phyloP scores from a whole-genome alignment of 805 yeast genomes.

The Yarrowia yakushimensis region DNA sequence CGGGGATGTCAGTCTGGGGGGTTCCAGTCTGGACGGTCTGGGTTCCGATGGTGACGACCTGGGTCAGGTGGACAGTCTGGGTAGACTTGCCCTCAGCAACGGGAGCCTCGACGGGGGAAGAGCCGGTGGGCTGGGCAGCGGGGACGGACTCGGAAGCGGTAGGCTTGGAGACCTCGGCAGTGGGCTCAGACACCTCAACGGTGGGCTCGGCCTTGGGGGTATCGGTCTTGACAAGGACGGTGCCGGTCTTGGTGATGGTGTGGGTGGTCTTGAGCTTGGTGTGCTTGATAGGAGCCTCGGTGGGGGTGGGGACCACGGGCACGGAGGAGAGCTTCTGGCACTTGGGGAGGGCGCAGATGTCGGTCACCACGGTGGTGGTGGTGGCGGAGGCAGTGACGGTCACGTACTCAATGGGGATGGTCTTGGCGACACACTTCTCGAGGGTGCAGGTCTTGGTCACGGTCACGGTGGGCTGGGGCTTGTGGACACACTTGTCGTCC shows the following conservation, averaged over 20 bases:
- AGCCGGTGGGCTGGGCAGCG: neutral
- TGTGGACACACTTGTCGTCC: slow-evolving; percentile 3
- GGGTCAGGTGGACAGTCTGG: neutral
- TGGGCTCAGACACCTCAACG: neutral
- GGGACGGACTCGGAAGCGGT: neutral
- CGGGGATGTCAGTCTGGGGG: neutral
- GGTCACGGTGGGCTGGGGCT: slow-evolving; percentile 12
- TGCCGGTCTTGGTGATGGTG: neutral
- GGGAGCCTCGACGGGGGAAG: neutral
- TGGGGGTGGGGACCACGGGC: neutral
- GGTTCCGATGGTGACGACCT: neutral
- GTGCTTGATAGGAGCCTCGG: slow-evolving; percentile 10
- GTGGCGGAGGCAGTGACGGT: neutral
- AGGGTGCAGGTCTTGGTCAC: neutral
- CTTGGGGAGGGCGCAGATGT: slow-evolving; percentile 1
- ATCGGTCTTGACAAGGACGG: neutral
- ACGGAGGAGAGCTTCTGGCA: slow-evolving; percentile 1
- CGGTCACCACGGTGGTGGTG: neutral
- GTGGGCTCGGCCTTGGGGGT: neutral
- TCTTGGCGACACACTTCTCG: neutral
- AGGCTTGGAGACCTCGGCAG: neutral
- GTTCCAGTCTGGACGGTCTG: neutral
- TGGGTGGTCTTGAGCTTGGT: neutral
- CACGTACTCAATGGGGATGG: neutral
- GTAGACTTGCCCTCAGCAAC: neutral